Evolutionary conservation across 352 stramenopile species (phyloP), one percentile per base, ranked within the genome.

Genomic region (Globisporangium cylindrosporum): DNA sequence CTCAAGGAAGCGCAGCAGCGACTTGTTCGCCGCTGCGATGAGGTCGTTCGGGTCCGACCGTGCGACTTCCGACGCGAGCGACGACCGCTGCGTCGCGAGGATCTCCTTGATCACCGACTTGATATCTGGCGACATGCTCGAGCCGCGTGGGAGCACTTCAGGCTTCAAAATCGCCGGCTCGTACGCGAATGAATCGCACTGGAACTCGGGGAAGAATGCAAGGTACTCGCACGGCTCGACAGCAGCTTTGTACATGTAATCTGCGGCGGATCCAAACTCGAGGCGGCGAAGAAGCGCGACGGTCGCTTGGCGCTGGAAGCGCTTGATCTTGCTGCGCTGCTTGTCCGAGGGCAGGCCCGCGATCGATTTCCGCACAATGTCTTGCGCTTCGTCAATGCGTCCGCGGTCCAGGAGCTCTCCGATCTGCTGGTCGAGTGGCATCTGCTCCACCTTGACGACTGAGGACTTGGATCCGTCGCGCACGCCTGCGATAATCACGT

Each of bases 151-250:
- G 0, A 96, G 75, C 29, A 96, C 88, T 62, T 96, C 88, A 0
- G 88, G 82, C 65, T 94, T 96, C 25, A 96, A 74, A 18, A 94
- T 79, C 29, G 85, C 76, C 0, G 88, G 88, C 67, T 96, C 88
- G 55, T 94, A 96, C 4, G 88, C 86, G 69, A 96, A 96, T 46
- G 82, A 92, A 1, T 79, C 67, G 61, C 86, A 93, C 70, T 93
- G 86, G 15, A 85, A 81, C 34, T 94, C 86, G 8, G 88, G 88
- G 64, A 94, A 96, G 73, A 96, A 96, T 12, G 86, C 84, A 34
- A 96, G 86, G 68, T 92, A 94, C 66, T 96, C 88, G 66, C 84
- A 92, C 51, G 86, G 86, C 68, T 96, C 88, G 18, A 96, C 88
- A 0, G 85, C 86, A 14, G 88, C 88, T 20, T 86, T 86, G 67